Conservation (phyloP, 1,284 basidiomycete genomes). For the Phlebopus sp. region DNA sequence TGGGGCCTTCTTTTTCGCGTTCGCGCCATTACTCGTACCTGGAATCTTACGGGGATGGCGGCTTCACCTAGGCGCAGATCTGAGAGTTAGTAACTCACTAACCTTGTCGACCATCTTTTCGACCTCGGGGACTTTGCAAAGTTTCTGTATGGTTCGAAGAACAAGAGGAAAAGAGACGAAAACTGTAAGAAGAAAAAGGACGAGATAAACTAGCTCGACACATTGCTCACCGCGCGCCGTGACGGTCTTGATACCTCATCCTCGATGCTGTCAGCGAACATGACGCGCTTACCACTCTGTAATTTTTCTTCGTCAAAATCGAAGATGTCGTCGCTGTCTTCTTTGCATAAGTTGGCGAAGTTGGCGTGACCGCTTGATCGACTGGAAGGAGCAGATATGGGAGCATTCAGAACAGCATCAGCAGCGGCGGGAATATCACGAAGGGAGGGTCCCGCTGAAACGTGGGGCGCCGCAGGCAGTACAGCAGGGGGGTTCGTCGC, state of each 20-base stretch:
- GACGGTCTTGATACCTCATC: slow-evolving; percentile 22
- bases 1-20: slow-evolving; percentile 20
- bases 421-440: slow-evolving; percentile 9
- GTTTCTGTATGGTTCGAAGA: too few relatives aligned
- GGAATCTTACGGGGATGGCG: slow-evolving; percentile 3
- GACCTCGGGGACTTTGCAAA: slow-evolving; percentile 14
- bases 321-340: slow-evolving; percentile 30
- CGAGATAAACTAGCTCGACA: not conserved
- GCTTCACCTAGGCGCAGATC: not conserved
- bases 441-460: slow-evolving; percentile 7
- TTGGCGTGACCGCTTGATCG: slow-evolving; percentile 22
- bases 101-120: slow-evolving; percentile 26
- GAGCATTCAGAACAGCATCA: slow-evolving; percentile 15
- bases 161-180: not conserved
- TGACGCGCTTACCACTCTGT: slow-evolving; percentile 24
- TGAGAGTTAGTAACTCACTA: slow-evolving; percentile 5
- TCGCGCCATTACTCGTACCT: slow-evolving; percentile 6
- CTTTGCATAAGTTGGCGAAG: slow-evolving; percentile 25
- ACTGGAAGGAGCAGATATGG: slow-evolving; percentile 12
- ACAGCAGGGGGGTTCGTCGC: slow-evolving; percentile 12
- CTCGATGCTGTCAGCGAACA: slow-evolving; percentile 25
- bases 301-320: slow-evolving; percentile 20
- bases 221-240: slow-evolving; percentile 26
- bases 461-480: slow-evolving; percentile 18
- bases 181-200: slow-evolving; percentile 5